phyloP scores from a whole-genome alignment of 2,329 filamentous ascomycete genomes.

The Fusarium sp. region DNA sequence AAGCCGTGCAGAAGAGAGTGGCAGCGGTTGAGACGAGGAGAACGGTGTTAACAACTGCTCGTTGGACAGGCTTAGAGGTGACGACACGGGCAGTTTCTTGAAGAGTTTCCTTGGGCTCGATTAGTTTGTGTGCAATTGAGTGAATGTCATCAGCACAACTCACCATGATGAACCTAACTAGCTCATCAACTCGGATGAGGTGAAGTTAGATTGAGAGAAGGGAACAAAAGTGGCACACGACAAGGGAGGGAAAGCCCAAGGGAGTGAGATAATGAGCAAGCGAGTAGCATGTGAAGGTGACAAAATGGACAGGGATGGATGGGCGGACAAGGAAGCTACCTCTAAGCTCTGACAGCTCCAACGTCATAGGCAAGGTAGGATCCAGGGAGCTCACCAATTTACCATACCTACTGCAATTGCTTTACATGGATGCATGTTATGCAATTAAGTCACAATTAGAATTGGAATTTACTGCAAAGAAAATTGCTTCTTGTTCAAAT shows the following conservation, averaged over 20 bases:
- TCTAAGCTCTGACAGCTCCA: constrained; percentile 29
- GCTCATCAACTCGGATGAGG: constrained; percentile 15
- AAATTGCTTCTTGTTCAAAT: background rate
- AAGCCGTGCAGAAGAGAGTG: constrained; percentile 61
- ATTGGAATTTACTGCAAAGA: background rate
- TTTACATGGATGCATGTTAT: background rate
- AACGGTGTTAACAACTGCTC: constrained; percentile 60
- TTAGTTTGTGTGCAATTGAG: constrained; percentile 8
- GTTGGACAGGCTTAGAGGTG: constrained; percentile 64
- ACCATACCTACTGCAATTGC: background rate
- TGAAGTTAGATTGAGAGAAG: constrained; percentile 15
- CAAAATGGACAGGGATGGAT: constrained; percentile 1
- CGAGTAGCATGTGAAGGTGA: constrained; percentile 41
- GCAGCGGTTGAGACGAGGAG: constrained; percentile 58
- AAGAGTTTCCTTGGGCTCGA: constrained; percentile 49
- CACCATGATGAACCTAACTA: constrained; percentile 35
- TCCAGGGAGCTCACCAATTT: background rate
- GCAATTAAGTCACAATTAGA: background rate
- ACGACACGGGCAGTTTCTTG: constrained; percentile 53
- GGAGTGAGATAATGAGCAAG: constrained; percentile 1
- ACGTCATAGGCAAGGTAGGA: constrained; percentile 35
- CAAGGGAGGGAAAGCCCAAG: constrained; percentile 17
- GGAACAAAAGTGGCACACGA: background rate
- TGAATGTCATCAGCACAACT: background rate
- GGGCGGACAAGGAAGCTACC: background rate